These are phyloP conservation scores for Tylopilus orsonianus DNA, from an alignment of 1,284 basidiomycete genomes.

Conservation along the genomic window DNA sequence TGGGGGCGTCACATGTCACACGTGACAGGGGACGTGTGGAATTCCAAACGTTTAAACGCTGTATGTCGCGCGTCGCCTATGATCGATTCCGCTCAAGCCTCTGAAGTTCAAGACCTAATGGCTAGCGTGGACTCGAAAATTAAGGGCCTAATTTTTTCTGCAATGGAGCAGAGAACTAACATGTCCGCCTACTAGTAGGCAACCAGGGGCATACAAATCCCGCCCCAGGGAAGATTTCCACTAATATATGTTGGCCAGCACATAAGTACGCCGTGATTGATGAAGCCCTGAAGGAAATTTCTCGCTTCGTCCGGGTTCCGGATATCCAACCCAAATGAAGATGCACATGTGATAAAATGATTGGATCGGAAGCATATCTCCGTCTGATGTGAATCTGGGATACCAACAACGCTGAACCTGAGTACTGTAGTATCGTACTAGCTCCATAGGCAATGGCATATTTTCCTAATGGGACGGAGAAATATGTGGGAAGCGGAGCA, in stretches of 20 bases:
- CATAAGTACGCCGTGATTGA: background rate
- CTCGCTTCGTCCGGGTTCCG: background rate
- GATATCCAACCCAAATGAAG: background rate
- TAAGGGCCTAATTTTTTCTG: background rate
- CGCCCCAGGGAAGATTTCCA: too few species aligned
- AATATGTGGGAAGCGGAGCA: background rate
- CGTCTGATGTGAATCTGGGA: too few species aligned
- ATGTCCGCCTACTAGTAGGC: conserved; percentile 1
- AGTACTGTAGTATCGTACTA: too few species aligned
- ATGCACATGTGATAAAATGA: background rate
- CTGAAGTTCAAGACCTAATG: too few species aligned
- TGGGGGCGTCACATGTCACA: too few species aligned
- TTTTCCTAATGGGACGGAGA: background rate
- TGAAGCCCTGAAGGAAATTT: background rate
- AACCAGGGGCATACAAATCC: conserved; percentile 3
- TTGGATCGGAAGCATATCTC: background rate
- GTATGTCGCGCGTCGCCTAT: too few species aligned
- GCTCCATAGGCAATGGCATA: too few species aligned
- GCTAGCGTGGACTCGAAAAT: too few species aligned
- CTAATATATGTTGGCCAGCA: background rate
- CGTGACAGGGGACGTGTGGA: too few species aligned
- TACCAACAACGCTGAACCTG: too few species aligned
- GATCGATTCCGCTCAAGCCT: too few species aligned
- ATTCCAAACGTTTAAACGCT: too few species aligned
- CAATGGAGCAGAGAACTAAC: background rate